Conservation (phyloP, 345 rosid genomes). For the Camelina sativa region DNA sequence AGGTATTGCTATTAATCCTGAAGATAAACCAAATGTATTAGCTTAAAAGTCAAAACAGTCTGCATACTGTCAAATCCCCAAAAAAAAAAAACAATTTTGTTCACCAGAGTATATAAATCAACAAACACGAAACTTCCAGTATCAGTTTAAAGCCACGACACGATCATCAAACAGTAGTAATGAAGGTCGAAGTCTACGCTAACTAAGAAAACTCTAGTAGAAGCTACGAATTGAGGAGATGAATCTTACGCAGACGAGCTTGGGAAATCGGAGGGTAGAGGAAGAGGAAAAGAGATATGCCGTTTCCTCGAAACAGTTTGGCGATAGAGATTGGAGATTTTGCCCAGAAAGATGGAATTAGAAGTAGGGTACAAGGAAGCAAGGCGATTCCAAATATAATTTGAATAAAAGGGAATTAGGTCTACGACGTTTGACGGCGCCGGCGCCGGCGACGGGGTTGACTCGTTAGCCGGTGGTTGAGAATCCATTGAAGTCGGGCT, state of each 20-base stretch:
- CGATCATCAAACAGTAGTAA: slow-evolving; percentile 27
- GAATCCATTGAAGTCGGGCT: slow-evolving; percentile 45
- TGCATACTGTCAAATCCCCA: not conserved
- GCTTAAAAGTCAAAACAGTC: slow-evolving; percentile 38
- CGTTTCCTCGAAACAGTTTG: slow-evolving; percentile 52
- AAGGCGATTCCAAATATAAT: slow-evolving; percentile 56
- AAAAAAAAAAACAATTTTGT: not conserved
- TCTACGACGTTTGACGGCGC: slow-evolving; percentile 39
- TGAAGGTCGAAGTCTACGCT: not conserved
- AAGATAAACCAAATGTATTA: slow-evolving; percentile 16
- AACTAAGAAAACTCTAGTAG: slow-evolving; percentile 3
- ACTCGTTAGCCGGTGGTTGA: slow-evolving; percentile 37
- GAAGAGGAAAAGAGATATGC: slow-evolving; percentile 73
- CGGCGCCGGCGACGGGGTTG: slow-evolving; percentile 23
- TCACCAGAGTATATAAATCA: not conserved
- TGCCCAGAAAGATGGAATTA: slow-evolving; percentile 49
- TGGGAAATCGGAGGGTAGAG: slow-evolving; percentile 61
- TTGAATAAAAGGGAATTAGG: slow-evolving; percentile 58
- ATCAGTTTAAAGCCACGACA: slow-evolving; percentile 6
- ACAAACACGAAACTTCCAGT: slow-evolving; percentile 1
- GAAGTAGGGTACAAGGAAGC: slow-evolving; percentile 50
- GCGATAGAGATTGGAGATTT: slow-evolving; percentile 58
- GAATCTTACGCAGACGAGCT: slow-evolving; percentile 54
- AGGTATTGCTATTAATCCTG: slow-evolving; percentile 46
- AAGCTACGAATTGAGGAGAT: slow-evolving; percentile 5